A percentile compares a stretch with the other conserved stretches of the same genome.
Evolutionary conservation across 1,284 basidiomycete species (phyloP).

Genomic region (Pseudozyma sp.): DNA sequence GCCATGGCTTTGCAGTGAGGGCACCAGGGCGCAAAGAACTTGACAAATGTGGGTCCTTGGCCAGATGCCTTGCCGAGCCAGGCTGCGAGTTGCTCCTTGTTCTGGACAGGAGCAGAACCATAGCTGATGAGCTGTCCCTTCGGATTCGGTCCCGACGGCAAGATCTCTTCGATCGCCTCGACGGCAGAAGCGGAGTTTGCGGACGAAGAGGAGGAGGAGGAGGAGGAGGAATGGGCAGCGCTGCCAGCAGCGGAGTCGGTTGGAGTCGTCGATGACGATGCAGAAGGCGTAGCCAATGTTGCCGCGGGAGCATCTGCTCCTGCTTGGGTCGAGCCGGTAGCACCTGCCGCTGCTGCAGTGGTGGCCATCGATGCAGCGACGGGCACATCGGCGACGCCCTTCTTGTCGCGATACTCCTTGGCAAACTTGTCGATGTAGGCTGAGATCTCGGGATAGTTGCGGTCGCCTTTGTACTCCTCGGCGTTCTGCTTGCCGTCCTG

Average conservation of each 20-base stretch:
- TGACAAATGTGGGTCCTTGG: constrained; percentile 63
- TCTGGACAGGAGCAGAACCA: constrained; percentile 46
- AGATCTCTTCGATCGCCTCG: constrained; percentile 18
- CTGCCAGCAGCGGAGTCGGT: constrained; percentile 10
- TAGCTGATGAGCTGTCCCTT: constrained; percentile 55
- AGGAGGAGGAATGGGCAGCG: constrained; percentile 7
- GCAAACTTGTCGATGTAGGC: constrained; percentile 58
- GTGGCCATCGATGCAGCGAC: constrained; percentile 8
- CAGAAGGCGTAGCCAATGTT: constrained; percentile 3
- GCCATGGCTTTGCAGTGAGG: constrained; percentile 67
- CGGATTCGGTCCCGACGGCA: constrained; percentile 54
- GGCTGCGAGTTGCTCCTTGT: constrained; percentile 40
- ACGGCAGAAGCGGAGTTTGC: constrained; percentile 10
- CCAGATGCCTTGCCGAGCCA: constrained; percentile 55
- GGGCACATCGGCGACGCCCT: constrained; percentile 38
- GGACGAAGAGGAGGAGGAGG: background rate
- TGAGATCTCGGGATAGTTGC: constrained; percentile 58
- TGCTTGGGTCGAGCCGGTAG: constrained; percentile 11
- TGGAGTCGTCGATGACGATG: constrained; percentile 2
- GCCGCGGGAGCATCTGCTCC: constrained; percentile 9
- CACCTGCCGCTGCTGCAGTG: constrained; percentile 1
- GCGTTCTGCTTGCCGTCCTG: constrained; percentile 53
- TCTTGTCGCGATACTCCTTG: constrained; percentile 40
- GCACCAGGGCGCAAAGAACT: constrained; percentile 68
- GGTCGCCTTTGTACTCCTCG: constrained; percentile 48